Conservation (phyloP, 371 early-diverging fungal species). For the Dichotomocladium elegans region DNA sequence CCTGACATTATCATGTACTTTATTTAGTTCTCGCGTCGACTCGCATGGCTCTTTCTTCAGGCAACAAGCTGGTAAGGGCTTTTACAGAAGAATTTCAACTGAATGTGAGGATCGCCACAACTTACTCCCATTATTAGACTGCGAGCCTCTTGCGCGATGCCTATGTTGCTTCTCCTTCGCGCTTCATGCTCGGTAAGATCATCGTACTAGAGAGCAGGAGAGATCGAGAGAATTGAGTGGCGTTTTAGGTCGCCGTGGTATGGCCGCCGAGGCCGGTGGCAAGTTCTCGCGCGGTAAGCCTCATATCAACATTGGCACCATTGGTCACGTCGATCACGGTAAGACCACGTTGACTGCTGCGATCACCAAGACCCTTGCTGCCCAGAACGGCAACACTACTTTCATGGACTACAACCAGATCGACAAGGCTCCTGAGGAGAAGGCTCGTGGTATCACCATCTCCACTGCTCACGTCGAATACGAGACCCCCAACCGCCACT, state of each 20-base stretch:
- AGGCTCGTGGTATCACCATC: constrained; percentile 97
- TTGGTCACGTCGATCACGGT: constrained; percentile 99
- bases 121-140: constrained; percentile 18
- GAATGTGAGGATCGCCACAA: not conserved
- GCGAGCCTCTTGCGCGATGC: constrained; percentile 37
- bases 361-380: constrained; percentile 93
- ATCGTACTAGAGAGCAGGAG: not conserved
- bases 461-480: constrained; percentile 96
- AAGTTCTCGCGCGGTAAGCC: constrained; percentile 83
- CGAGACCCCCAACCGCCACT: constrained; percentile 87
- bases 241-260: constrained; percentile 41
- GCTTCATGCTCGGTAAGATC: constrained; percentile 41
- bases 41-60: constrained; percentile 36
- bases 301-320: constrained; percentile 99
- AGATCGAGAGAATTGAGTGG: not conserved
- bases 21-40: constrained; percentile 30
- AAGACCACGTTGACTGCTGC: constrained; percentile 99
- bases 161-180: constrained; percentile 34
- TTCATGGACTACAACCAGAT: constrained; percentile 94
- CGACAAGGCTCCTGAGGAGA: constrained; percentile 97
- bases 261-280: constrained; percentile 45
- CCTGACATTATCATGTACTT: not conserved
- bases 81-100: no score
- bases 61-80: constrained; percentile 41
- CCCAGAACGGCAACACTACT: constrained; percentile 71